A percentile compares a stretch with the other conserved stretches of the same genome.
Conservation (phyloP, 129 eudicot genomes). For the Chrysanthemum seticuspe region DNA sequence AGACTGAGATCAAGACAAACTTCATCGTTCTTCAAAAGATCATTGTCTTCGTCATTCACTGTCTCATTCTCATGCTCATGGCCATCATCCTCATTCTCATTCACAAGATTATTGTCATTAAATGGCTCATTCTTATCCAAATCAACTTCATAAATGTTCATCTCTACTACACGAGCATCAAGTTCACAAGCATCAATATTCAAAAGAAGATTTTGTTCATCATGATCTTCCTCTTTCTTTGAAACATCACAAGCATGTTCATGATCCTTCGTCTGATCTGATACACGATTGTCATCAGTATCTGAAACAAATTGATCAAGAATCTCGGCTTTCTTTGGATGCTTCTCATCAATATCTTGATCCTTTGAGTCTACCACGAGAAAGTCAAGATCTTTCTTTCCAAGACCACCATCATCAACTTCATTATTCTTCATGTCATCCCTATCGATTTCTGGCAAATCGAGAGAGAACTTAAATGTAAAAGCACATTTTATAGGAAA, state of each 20-base stretch:
- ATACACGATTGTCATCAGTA: background rate
- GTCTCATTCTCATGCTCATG: background rate
- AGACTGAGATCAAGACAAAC: background rate
- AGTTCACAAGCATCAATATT: too few species aligned
- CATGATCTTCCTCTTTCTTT: background rate
- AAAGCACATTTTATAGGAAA: conserved; percentile 40
- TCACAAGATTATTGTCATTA: background rate
- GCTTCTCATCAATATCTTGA: background rate
- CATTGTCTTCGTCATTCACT: background rate
- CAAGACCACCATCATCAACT: background rate
- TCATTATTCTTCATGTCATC: background rate
- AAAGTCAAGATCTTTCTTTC: background rate
- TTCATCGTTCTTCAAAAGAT: too few species aligned
- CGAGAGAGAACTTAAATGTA: conserved; percentile 36
- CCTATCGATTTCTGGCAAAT: conserved; percentile 8
- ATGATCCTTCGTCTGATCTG: background rate
- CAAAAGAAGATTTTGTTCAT: background rate
- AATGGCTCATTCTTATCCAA: background rate
- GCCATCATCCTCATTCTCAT: too few species aligned
- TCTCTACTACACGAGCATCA: background rate
- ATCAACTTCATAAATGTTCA: background rate
- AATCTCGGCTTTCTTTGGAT: background rate
- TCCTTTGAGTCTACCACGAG: background rate
- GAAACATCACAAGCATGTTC: background rate
- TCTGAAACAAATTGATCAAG: too few species aligned